Evolutionary conservation across 306 rosid species (phyloP).

Genomic region (Amphicarpaea edgeworthii): DNA sequence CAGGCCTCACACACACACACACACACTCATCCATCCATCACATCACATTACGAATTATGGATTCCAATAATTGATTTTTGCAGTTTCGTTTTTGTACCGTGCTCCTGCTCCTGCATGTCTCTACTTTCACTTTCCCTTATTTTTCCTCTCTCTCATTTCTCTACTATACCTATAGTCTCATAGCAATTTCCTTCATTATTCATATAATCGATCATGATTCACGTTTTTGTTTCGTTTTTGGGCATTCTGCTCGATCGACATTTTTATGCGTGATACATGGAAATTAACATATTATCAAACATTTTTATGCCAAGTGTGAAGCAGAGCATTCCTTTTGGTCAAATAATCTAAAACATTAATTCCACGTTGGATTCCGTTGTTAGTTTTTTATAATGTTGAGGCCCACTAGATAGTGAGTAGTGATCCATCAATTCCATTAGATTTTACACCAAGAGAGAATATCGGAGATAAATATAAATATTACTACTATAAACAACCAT

Average conservation of each 20-base stretch:
- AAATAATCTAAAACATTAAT: background rate
- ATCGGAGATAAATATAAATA: constrained; percentile 8
- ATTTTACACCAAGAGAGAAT: constrained; percentile 33
- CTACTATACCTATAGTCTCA: background rate
- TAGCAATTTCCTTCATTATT: background rate
- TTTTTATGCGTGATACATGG: background rate
- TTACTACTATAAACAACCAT: background rate
- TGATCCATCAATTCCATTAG: background rate
- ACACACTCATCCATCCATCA: constrained; percentile 20
- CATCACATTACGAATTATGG: constrained; percentile 20
- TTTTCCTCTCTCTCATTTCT: background rate
- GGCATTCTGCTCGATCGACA: too few relatives aligned
- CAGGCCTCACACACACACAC: constrained; percentile 45
- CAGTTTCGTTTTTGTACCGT: background rate
- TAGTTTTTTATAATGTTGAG: constrained; percentile 15
- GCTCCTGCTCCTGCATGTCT: too few relatives aligned
- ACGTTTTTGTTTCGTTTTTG: background rate
- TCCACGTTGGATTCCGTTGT: constrained; percentile 32
- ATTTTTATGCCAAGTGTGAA: constrained; percentile 20
- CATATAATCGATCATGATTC: background rate
- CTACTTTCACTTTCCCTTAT: constrained; percentile 38
- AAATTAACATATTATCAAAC: background rate
- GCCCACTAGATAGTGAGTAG: constrained; percentile 28
- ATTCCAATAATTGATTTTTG: constrained; percentile 38
- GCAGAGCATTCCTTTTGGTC: constrained; percentile 12